Percentiles rank a stretch among this genome's conserved stretches.
Conservation (phyloP, 192 early-diverging fungal species). For the Thoreauomyces humboldtii region DNA sequence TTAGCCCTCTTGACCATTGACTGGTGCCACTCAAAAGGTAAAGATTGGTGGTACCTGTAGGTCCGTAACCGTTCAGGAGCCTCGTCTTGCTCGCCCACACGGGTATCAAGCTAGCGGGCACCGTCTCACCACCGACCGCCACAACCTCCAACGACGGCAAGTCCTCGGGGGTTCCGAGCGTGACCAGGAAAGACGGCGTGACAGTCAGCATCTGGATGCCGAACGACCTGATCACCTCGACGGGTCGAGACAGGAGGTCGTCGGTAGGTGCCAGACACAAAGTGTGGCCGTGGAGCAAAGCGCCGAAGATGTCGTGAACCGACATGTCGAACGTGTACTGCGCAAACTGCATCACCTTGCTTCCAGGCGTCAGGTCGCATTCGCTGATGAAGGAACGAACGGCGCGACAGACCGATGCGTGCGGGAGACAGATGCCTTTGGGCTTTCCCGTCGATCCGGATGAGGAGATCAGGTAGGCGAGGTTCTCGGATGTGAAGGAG, state of each 20-base stretch:
- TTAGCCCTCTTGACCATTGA: too few species aligned
- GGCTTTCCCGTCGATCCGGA: constrained; percentile 43
- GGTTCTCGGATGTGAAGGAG: constrained; percentile 10
- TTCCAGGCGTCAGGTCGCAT: not conserved
- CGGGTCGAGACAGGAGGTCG: not conserved
- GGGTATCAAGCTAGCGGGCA: too few species aligned
- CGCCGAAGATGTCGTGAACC: constrained; percentile 11
- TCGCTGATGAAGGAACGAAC: not conserved
- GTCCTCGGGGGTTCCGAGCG: not conserved
- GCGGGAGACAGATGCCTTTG: constrained; percentile 32
- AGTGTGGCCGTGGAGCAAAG: not conserved
- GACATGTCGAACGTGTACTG: constrained; percentile 5
- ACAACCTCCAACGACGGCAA: not conserved
- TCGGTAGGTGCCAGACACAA: not conserved
- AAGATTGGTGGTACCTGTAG: constrained; percentile 33
- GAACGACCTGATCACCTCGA: not conserved
- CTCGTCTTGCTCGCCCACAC: constrained; percentile 12
- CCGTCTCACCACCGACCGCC: too few species aligned
- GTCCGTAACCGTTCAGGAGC: constrained; percentile 31
- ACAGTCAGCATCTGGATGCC: not conserved
- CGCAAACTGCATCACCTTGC: constrained; percentile 4
- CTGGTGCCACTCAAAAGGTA: too few species aligned
- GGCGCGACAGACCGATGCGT: constrained; percentile 8
- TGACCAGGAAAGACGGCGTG: not conserved
- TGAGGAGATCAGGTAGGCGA: constrained; percentile 38